Evolutionary conservation across 2,329 filamentous ascomycete genomes (phyloP).

Genomic region (Beauveria varroae): DNA sequence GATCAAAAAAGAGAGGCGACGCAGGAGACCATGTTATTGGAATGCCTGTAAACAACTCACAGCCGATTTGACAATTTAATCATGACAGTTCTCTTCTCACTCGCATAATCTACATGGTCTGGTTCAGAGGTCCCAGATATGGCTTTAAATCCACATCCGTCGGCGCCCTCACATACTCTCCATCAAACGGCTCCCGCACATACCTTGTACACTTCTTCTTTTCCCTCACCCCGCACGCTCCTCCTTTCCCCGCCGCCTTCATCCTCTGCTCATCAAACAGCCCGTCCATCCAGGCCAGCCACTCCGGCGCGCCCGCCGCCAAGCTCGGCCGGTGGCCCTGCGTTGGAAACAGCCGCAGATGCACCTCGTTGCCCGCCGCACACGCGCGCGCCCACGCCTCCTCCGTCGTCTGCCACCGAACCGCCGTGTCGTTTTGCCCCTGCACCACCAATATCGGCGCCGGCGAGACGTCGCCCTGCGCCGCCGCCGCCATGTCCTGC

Average conservation of each 20-base stretch:
- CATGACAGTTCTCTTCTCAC: not conserved
- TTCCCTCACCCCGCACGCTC: not conserved
- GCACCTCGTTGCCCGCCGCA: slow-evolving; percentile 11
- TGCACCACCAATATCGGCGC: slow-evolving; percentile 13
- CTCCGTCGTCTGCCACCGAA: slow-evolving; percentile 3
- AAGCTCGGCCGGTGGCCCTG: slow-evolving; percentile 6
- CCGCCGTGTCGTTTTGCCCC: slow-evolving; percentile 8
- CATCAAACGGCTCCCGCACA: not conserved
- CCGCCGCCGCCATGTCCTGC: slow-evolving; percentile 9
- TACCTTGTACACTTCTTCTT: not conserved
- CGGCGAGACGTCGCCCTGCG: slow-evolving; percentile 6
- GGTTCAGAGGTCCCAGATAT: not conserved
- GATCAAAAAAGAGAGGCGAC: no score
- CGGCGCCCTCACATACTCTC: not conserved
- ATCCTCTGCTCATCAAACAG: not conserved
- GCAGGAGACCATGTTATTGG: not conserved
- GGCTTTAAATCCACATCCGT: slow-evolving; percentile 1
- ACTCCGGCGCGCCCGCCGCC: slow-evolving; percentile 3
- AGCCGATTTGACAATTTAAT: not conserved
- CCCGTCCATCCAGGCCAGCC: slow-evolving; percentile 5
- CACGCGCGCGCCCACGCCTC: slow-evolving; percentile 5
- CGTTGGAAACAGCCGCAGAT: slow-evolving; percentile 2
- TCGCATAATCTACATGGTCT: not conserved
- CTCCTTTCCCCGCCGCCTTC: not conserved
- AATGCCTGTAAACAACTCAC: no score